These are phyloP conservation scores for Harringtonia lauricola DNA, from an alignment of 2,329 filamentous ascomycete genomes.

Conservation along the genomic window DNA sequence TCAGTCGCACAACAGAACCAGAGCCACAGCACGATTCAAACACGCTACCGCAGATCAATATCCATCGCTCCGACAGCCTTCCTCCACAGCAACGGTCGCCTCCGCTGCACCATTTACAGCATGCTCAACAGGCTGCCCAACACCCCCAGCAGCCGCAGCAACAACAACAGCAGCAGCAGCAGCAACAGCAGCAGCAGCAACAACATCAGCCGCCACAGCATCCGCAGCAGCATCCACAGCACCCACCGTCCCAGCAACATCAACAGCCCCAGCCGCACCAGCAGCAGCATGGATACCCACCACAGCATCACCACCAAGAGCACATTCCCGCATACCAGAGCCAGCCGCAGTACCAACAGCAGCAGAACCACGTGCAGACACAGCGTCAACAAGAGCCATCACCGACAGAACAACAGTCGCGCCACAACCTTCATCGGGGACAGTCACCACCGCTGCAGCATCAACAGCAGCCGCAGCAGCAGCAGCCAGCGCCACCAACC, in stretches of 20 bases:
- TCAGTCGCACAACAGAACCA: constrained; percentile 38
- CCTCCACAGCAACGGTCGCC: constrained; percentile 36
- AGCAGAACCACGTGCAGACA: neutral
- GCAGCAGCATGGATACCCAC: constrained; percentile 3
- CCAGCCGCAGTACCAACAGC: constrained; percentile 9
- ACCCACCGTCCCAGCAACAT: neutral
- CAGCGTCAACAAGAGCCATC: constrained; percentile 1
- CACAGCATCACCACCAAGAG: neutral
- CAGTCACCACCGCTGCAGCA: constrained; percentile 1
- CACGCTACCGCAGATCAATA: constrained; percentile 45
- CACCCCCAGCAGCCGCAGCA: neutral
- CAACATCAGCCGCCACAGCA: neutral
- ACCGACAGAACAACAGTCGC: constrained; percentile 1
- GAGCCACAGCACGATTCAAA: constrained; percentile 41
- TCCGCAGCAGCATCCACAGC: neutral
- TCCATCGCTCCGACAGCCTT: constrained; percentile 32
- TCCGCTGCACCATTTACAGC: constrained; percentile 1
- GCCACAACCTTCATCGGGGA: neutral
- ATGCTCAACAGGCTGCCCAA: constrained; percentile 2
- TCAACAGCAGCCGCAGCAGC: neutral
- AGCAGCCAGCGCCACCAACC: neutral
- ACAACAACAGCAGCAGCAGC: constrained; percentile 2
- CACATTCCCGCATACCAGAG: too few species aligned
- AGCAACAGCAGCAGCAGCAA: neutral
- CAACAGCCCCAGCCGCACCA: constrained; percentile 14